A percentile compares a stretch with the other conserved stretches of the same genome.
Evolutionary conservation across 345 rosid species (phyloP).

Genomic region (Carallia pectinifolia): DNA sequence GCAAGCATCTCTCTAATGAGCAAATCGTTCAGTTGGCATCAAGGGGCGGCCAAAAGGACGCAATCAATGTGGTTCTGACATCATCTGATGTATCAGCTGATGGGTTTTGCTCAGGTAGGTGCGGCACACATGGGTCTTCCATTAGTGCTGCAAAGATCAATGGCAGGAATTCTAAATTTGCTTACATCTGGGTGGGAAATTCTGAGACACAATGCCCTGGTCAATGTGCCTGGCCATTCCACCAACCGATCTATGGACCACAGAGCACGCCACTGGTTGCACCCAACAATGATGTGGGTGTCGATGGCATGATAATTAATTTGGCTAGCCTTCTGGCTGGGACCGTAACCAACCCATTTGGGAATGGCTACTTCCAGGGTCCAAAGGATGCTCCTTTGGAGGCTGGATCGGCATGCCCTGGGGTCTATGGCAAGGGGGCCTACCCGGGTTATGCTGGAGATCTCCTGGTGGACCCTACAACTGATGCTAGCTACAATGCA

Average conservation of each 20-base stretch:
- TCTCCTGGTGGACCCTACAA: conserved; percentile 21
- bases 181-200: conserved; percentile 37
- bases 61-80: conserved; percentile 30
- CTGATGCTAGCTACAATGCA: conserved; percentile 30
- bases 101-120: conserved; percentile 27
- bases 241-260: conserved; percentile 34
- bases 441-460: conserved; percentile 34
- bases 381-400: conserved; percentile 32
- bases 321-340: conserved; percentile 32
- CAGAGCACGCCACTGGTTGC: conserved; percentile 20
- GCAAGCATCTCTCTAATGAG: conserved; percentile 21
- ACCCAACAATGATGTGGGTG: conserved; percentile 31
- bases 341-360: conserved; percentile 30
- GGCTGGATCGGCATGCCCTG: conserved; percentile 34
- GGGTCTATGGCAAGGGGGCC: conserved; percentile 26
- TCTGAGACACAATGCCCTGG: conserved; percentile 34
- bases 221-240: conserved; percentile 34
- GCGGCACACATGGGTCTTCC: conserved; percentile 29
- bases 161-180: conserved; percentile 12
- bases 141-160: conserved; percentile 1
- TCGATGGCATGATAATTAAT: conserved; percentile 28
- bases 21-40: conserved; percentile 25
- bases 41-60: conserved; percentile 14
- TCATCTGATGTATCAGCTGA: conserved; percentile 22
- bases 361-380: conserved; percentile 34